A percentile compares a stretch with the other conserved stretches of the same genome.
Conservation (phyloP, 2,329 filamentous ascomycete species). For the Penicillium sp. region DNA sequence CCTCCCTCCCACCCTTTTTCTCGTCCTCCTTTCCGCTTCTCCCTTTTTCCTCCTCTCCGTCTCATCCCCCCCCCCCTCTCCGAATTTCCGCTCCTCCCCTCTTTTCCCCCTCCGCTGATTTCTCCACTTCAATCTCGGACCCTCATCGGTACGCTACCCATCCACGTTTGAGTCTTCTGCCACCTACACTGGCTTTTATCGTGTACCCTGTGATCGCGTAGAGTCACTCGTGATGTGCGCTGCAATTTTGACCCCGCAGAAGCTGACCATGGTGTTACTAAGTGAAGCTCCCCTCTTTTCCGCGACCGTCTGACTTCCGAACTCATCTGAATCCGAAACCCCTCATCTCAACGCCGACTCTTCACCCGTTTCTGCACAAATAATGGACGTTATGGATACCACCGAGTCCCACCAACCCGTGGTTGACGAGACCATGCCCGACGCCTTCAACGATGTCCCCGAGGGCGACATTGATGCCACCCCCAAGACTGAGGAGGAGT, state of each 20-base stretch:
- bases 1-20: conserved; percentile 16
- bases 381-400: conserved; percentile 57
- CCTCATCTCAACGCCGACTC: conserved; percentile 18
- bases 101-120: conserved; percentile 22
- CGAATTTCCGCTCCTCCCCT: conserved; percentile 24
- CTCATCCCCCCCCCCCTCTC: conserved; percentile 19
- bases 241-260: conserved; percentile 11
- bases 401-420: conserved; percentile 58
- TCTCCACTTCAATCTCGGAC: conserved; percentile 25
- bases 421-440: conserved; percentile 61
- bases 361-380: conserved; percentile 22
- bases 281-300: conserved; percentile 13
- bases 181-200: neutral
- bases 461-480: conserved; percentile 69
- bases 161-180: neutral
- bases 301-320: conserved; percentile 19
- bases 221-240: neutral
- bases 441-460: conserved; percentile 67
- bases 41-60: conserved; percentile 17
- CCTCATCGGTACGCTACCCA: conserved; percentile 22
- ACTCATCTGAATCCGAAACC: neutral
- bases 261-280: conserved; percentile 7
- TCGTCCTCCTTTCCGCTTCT: conserved; percentile 16
- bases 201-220: conserved; percentile 1
- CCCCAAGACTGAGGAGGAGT: conserved; percentile 96